Conservation (phyloP, 2,329 filamentous ascomycete species). For the Fusarium bactridioides region DNA sequence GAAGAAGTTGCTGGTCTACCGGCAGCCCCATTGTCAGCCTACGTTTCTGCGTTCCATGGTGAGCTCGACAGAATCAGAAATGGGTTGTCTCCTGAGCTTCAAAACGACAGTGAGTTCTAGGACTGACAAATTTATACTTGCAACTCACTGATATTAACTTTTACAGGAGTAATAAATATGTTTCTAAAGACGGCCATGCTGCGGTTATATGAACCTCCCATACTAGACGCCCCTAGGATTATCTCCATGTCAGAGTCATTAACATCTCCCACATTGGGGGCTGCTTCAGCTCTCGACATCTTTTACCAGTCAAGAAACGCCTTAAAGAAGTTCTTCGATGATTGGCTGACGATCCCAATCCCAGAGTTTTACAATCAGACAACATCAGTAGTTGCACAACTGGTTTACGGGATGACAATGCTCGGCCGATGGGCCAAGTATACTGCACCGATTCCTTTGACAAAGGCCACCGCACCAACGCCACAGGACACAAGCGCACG, state of each 20-base stretch:
- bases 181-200: conserved; percentile 53
- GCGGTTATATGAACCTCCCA: conserved; percentile 58
- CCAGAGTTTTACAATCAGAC: conserved; percentile 56
- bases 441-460: conserved; percentile 48
- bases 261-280: conserved; percentile 47
- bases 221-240: conserved; percentile 51
- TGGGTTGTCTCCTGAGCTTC: conserved; percentile 47
- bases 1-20: conserved; percentile 48
- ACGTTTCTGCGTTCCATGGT: conserved; percentile 54
- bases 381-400: conserved; percentile 53
- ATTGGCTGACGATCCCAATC: conserved; percentile 55
- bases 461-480: conserved; percentile 37
- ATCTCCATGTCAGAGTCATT: conserved; percentile 55
- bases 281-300: conserved; percentile 55
- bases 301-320: conserved; percentile 59
- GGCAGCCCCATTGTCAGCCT: conserved; percentile 54
- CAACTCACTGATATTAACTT: not conserved
- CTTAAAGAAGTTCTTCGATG: conserved; percentile 58
- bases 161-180: conserved; percentile 49
- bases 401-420: conserved; percentile 61
- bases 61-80: conserved; percentile 54
- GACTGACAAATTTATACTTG: rapidly evolving
- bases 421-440: conserved; percentile 61
- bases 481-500: conserved; percentile 35
- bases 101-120: conserved; percentile 48